phyloP scores from a whole-genome alignment of 2,329 filamentous ascomycete species.

The Colletotrichum gigasporum region DNA sequence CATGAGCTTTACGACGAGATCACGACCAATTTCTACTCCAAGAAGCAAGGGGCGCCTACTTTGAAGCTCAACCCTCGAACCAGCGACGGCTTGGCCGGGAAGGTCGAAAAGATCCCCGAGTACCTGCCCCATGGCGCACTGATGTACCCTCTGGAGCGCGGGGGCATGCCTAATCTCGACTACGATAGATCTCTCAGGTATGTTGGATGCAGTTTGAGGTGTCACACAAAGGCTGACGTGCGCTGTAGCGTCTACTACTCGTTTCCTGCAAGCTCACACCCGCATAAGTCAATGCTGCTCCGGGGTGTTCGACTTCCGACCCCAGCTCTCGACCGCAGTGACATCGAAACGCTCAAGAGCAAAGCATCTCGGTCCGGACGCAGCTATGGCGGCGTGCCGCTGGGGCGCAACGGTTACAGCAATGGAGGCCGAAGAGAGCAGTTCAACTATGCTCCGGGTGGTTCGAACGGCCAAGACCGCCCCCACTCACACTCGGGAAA shows the following conservation, averaged over 20 bases:
- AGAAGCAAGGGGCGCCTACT: conserved; percentile 75
- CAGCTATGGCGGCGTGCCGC: conserved; percentile 73
- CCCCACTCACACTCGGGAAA: conserved; percentile 23
- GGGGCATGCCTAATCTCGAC: conserved; percentile 79
- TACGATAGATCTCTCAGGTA: conserved; percentile 88
- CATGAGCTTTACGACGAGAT: conserved; percentile 84
- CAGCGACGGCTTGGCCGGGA: conserved; percentile 82
- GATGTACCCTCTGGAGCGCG: conserved; percentile 78
- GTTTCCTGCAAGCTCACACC: conserved; percentile 75
- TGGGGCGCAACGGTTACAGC: conserved; percentile 54
- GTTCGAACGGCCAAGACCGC: conserved; percentile 32
- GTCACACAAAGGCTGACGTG: conserved; percentile 42
- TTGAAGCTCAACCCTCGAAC: conserved; percentile 78
- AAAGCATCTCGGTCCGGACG: conserved; percentile 74
- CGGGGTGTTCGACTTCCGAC: conserved; percentile 80
- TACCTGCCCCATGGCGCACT: conserved; percentile 88
- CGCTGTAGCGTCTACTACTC: conserved; percentile 80
- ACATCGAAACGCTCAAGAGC: conserved; percentile 77
- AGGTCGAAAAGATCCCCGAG: conserved; percentile 80
- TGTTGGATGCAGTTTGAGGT: too few relatives aligned
- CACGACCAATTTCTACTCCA: conserved; percentile 88
- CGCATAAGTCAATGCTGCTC: conserved; percentile 94
- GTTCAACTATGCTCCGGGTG: conserved; percentile 61
- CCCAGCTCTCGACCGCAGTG: conserved; percentile 77
- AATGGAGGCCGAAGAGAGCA: conserved; percentile 55